Evolutionary conservation across 2,329 filamentous ascomycete genomes (phyloP).

Genomic region (Waltergamsia citrina): DNA sequence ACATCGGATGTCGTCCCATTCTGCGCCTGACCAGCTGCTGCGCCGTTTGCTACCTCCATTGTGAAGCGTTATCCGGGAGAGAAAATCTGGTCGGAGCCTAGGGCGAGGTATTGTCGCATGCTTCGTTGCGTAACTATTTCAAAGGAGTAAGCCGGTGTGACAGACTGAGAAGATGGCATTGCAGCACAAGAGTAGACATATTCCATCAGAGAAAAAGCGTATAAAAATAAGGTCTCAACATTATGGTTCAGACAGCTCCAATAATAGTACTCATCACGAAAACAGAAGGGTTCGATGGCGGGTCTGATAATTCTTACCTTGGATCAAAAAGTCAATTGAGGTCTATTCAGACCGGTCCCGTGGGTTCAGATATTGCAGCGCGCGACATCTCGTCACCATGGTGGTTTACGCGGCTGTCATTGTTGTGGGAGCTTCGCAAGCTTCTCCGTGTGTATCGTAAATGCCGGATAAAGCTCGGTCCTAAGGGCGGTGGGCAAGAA

Average conservation of each 20-base stretch:
- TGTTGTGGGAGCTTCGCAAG: too few relatives aligned
- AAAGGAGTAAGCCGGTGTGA: constrained; percentile 8
- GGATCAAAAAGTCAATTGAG: too few relatives aligned
- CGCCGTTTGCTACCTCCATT: constrained; percentile 35
- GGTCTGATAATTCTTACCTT: too few relatives aligned
- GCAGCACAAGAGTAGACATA: not conserved
- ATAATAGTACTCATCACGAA: constrained; percentile 47
- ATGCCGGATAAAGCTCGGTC: not conserved
- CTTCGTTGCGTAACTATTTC: too few relatives aligned
- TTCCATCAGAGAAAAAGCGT: constrained; percentile 23
- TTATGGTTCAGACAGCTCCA: constrained; percentile 67
- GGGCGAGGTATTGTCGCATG: constrained; percentile 9
- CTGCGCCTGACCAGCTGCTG: constrained; percentile 18
- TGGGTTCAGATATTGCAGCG: too few relatives aligned
- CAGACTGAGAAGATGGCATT: constrained; percentile 2
- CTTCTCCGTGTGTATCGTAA: too few relatives aligned
- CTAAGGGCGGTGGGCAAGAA: too few relatives aligned
- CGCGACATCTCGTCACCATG: too few relatives aligned
- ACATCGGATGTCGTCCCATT: constrained; percentile 39
- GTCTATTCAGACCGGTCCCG: too few relatives aligned
- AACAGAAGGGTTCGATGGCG: too few relatives aligned
- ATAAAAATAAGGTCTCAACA: constrained; percentile 49
- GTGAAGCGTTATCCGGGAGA: constrained; percentile 8
- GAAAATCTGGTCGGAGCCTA: constrained; percentile 2
- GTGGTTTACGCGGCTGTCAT: too few relatives aligned